Percentiles rank a stretch among this genome's conserved stretches.
Conservation (phyloP, 345 rosid genomes). For the Angophora floribunda region DNA sequence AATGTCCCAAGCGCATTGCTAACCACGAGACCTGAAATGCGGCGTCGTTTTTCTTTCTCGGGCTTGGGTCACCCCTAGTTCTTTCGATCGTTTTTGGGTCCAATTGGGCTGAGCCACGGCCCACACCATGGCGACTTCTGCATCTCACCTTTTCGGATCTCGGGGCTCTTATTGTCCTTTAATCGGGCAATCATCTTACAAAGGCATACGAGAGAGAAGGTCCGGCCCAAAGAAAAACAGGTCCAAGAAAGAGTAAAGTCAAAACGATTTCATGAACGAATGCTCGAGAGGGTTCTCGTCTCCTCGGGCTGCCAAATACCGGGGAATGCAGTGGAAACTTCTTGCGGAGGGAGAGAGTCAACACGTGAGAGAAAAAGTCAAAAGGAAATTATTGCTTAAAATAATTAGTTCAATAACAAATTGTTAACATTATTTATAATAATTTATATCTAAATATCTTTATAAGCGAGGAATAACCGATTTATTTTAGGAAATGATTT, state of each 20-base stretch:
- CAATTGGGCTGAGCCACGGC: neutral
- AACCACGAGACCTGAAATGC: neutral
- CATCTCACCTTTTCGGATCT: neutral
- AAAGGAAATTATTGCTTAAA: neutral
- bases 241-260: neutral
- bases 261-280: neutral
- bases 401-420: too few relatives aligned
- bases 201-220: neutral
- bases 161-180: too few relatives aligned
- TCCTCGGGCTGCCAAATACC: neutral
- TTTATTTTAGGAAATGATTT: neutral
- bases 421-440: too few relatives aligned
- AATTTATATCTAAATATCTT: too few relatives aligned
- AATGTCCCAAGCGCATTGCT: neutral
- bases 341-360: neutral
- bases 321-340: neutral
- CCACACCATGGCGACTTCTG: neutral
- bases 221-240: neutral
- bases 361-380: neutral
- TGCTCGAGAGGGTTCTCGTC: neutral
- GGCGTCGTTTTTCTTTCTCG: neutral
- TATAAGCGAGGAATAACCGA: rapidly evolving
- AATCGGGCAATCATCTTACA: neutral
- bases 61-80: neutral
- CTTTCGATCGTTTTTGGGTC: neutral